Base-by-base conservation (phyloP, 345 rosid species). In the Brassica juncea region DNA sequence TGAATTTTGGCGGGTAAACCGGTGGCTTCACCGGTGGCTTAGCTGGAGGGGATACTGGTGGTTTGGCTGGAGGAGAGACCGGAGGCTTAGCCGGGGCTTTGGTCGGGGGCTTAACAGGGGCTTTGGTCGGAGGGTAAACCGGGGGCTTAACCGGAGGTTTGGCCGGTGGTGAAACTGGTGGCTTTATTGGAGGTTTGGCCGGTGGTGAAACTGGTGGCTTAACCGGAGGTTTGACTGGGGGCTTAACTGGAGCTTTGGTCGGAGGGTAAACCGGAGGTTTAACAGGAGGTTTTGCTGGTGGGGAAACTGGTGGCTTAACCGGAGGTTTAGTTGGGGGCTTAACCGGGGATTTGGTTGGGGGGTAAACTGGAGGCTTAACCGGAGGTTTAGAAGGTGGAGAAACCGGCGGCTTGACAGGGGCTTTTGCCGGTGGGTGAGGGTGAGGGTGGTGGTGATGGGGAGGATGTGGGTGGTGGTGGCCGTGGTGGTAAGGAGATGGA, bases 401-500 rank as follows among this genome's bases (percentile, higher is more conserved):
- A 52, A 64, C 78, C 10, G 89, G 88, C 5, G 80, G 71, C 21
- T 79, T 81, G 4, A 62, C 66, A 4, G 80, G 80, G 0, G 80
- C 5, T 60, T 77, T 77, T 8, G 75, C 57, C 2, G 60, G 52
- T 23, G 70, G 73, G 66, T 4, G 83, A 1, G 72, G 80, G 30
- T 37, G 92, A 68, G 8, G 89, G 78, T 10, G 85, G 87, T 67
- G 86, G 68, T 1, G 63, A 74, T 16, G 74, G 2, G 63, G 85
- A 80, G 60, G 85, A 75, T 69, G 77, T 30, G 89, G 80, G 70
- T 76, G 85, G 79, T 80, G 84, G 70, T 78, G 86, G 23, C 62
- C 79, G 67, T 81, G 87, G 72, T 81, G 83, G 80, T 74, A 80
- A 37, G 78, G 87, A 60, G 82, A 76, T 4, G 84, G 88, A 19